These are phyloP conservation scores for Ciborinia camelliae DNA, from an alignment of 2,329 filamentous ascomycete species.

Conservation along the genomic window DNA sequence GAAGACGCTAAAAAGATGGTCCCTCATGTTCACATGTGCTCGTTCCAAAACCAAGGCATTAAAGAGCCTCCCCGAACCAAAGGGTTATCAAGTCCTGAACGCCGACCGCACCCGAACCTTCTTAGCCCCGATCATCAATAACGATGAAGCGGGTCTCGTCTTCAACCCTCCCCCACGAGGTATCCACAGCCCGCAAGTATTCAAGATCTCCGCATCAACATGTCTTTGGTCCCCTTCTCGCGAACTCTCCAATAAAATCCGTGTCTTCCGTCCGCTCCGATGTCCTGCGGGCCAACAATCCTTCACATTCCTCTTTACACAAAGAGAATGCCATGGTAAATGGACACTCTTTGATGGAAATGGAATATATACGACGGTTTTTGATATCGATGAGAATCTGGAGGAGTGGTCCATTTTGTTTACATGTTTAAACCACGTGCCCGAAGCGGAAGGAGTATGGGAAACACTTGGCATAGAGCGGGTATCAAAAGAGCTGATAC, in stretches of 20 bases:
- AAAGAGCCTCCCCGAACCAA: neutral
- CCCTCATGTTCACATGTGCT: neutral
- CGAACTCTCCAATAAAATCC: neutral
- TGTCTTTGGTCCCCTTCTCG: neutral
- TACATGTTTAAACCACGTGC: neutral
- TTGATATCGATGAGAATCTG: neutral
- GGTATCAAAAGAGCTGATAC: neutral
- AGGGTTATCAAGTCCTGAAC: neutral
- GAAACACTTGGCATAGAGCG: too few species aligned
- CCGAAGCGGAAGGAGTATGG: neutral
- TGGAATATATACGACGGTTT: neutral
- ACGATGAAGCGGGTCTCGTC: neutral
- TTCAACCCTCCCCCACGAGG: neutral
- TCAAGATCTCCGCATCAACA: neutral
- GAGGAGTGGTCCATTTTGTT: constrained; percentile 1
- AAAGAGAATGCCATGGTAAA: neutral
- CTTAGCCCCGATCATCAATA: neutral
- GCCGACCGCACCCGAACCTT: neutral
- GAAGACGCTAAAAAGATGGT: neutral
- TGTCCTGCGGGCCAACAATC: neutral
- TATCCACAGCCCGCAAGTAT: neutral
- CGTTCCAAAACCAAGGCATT: neutral
- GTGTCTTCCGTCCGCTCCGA: neutral
- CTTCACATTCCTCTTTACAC: neutral
- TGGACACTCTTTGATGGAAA: neutral